Conservation (phyloP, 2,329 filamentous ascomycete species). For the Colletotrichum sp. region DNA sequence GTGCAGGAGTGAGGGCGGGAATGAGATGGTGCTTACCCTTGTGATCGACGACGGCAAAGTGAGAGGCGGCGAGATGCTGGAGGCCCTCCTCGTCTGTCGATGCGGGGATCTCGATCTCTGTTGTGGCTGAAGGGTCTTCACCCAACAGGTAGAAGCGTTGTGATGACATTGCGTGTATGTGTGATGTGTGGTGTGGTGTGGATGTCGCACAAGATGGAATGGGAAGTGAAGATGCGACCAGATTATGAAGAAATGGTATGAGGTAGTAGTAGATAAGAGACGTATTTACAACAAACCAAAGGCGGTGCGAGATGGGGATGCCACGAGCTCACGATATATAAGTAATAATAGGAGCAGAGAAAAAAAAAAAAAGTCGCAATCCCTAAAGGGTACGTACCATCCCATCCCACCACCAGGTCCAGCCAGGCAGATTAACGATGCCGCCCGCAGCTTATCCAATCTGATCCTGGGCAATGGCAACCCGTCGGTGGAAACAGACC, state of each 20-base stretch:
- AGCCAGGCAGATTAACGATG: not conserved
- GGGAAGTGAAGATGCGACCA: not conserved
- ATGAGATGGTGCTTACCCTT: constrained; percentile 32
- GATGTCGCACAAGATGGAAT: not conserved
- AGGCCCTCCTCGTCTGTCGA: constrained; percentile 40
- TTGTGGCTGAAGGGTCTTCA: constrained; percentile 39
- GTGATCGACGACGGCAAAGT: constrained; percentile 48
- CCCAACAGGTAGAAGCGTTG: constrained; percentile 48
- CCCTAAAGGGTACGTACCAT: constrained; percentile 1
- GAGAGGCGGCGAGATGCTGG: constrained; percentile 42
- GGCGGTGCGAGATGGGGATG: not conserved
- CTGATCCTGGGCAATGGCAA: not conserved
- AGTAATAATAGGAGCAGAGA: not conserved
- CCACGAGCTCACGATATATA: constrained; percentile 15
- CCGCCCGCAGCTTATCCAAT: constrained; percentile 1
- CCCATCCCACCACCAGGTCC: not conserved
- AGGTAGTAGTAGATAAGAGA: not conserved
- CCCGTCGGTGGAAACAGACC: constrained; percentile 6
- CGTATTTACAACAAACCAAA: not conserved
- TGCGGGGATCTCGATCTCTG: constrained; percentile 40
- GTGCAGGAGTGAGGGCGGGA: not conserved
- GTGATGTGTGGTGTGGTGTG: not conserved
- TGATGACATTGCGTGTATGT: constrained; percentile 33
- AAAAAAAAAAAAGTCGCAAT: not conserved
- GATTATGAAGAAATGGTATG: not conserved